A percentile compares a stretch with the other conserved stretches of the same genome.
Conservation (phyloP, 176 grass and related monocot genomes). For the Sorghum bicolor region Sorghum_bicolor_NCBIv3 NC_012873.2:3849001-3849500, state of each 20-base stretch:
- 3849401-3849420: conserved; percentile 31
- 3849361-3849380: too few species aligned
- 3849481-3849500: conserved; percentile 40
- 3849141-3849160: neutral
- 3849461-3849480: conserved; percentile 23
- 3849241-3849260: conserved; percentile 41
- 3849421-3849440: conserved; percentile 37
- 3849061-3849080: conserved; percentile 6
- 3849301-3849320: too few species aligned
- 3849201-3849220: conserved; percentile 46
- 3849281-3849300: too few species aligned
- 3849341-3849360: too few species aligned
- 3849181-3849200: conserved; percentile 6
- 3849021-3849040: conserved; percentile 6
- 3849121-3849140: neutral
- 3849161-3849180: conserved; percentile 6
- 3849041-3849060: neutral
- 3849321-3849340: too few species aligned
- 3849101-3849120: conserved; percentile 22
- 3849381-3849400: conserved; percentile 43
- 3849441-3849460: conserved; percentile 31
- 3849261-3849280: too few species aligned
- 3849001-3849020: neutral
- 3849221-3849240: conserved; percentile 29
- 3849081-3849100: conserved; percentile 28